phyloP scores from a whole-genome alignment of 805 yeast species.

The Hanseniaspora meyeri region DNA sequence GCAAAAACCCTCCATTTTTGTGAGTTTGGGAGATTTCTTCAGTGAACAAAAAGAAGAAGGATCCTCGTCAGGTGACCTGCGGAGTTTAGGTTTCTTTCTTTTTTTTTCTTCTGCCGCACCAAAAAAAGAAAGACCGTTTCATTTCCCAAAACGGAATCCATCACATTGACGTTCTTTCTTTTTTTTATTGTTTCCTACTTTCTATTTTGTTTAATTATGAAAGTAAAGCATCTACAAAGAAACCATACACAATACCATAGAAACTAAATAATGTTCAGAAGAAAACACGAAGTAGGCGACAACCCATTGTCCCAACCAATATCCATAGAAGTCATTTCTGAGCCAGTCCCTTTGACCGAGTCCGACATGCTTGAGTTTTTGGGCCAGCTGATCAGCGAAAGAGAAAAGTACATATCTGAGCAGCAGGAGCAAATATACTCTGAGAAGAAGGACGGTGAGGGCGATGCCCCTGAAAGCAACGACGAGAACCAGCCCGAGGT shows the following conservation, averaged over 20 bases:
- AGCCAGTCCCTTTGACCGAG: slow-evolving; percentile 3
- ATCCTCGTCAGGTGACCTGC: neutral
- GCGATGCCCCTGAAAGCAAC: neutral
- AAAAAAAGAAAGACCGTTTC: neutral
- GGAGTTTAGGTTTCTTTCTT: neutral
- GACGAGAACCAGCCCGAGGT: slow-evolving; percentile 14
- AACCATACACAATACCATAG: neutral
- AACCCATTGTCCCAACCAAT: slow-evolving; percentile 13
- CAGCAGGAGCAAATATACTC: slow-evolving; percentile 7
- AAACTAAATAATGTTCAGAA: slow-evolving; percentile 9
- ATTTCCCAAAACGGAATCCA: neutral
- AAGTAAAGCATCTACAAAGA: too few species aligned
- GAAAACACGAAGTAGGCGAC: slow-evolving; percentile 14
- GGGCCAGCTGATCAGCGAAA: slow-evolving; percentile 9
- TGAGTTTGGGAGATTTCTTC: too few species aligned
- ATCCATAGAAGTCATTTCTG: slow-evolving; percentile 3
- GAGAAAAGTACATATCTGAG: slow-evolving; percentile 13
- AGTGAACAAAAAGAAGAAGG: too few species aligned
- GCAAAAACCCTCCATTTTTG: too few species aligned
- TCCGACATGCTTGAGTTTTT: slow-evolving; percentile 11
- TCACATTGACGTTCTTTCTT: too few species aligned
- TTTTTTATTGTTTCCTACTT: neutral
- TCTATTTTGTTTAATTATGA: neutral
- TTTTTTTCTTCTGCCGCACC: neutral
- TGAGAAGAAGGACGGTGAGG: neutral